These are phyloP conservation scores for Exophiala dermatitidis DNA, from an alignment of 2,329 filamentous ascomycete genomes.

Conservation along the genomic window DNA sequence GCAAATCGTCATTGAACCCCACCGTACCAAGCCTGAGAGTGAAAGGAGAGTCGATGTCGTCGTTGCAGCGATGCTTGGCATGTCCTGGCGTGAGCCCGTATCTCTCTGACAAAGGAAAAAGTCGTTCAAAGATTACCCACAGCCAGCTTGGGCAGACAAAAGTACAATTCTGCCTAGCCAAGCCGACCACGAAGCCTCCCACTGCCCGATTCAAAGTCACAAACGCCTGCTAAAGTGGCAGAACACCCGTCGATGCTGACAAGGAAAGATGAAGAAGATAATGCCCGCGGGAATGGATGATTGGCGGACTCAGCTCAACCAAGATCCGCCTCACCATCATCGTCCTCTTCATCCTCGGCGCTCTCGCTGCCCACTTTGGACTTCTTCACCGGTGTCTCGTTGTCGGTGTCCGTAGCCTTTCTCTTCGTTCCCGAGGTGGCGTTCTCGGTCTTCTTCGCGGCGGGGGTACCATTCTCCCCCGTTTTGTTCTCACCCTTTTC, in stretches of 20 bases:
- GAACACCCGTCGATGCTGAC: constrained; percentile 15
- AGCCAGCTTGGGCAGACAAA: constrained; percentile 19
- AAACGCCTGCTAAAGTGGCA: constrained; percentile 27
- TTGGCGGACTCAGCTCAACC: constrained; percentile 7
- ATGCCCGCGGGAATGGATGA: neutral
- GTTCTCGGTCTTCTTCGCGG: constrained; percentile 30
- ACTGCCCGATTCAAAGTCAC: constrained; percentile 17
- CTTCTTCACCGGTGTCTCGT: constrained; percentile 44
- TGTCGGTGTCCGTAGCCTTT: constrained; percentile 44
- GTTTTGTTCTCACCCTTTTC: constrained; percentile 52
- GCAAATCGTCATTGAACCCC: neutral
- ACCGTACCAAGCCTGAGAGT: neutral
- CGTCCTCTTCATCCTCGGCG: constrained; percentile 48
- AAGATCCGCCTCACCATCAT: constrained; percentile 46
- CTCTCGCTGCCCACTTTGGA: constrained; percentile 43
- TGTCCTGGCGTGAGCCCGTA: constrained; percentile 26
- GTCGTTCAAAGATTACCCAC: constrained; percentile 16
- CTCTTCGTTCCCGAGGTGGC: constrained; percentile 41
- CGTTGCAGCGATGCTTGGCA: constrained; percentile 11
- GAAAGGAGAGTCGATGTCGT: constrained; percentile 8
- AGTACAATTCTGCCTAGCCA: constrained; percentile 6
- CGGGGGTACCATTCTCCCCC: constrained; percentile 28
- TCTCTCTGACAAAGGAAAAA: constrained; percentile 24
- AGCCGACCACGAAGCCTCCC: constrained; percentile 10
- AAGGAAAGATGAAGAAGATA: constrained; percentile 14